These are phyloP conservation scores for Tetrapisispora arboricola DNA, from an alignment of 805 yeast genomes.

Conservation along the genomic window DNA sequence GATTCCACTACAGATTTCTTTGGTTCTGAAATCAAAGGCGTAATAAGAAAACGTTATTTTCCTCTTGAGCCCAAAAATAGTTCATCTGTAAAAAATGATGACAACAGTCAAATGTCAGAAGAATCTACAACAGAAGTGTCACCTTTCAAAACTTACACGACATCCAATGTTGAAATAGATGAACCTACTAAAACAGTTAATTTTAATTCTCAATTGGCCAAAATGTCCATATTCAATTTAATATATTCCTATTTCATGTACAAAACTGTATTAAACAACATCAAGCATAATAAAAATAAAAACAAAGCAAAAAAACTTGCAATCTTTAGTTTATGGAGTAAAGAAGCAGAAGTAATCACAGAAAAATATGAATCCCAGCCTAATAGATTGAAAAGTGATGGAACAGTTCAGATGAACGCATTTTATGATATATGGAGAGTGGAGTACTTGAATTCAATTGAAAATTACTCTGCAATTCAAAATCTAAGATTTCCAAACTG, in stretches of 20 bases:
- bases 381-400: too few relatives aligned
- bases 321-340: slow-evolving; percentile 8
- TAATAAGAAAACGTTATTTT: too few relatives aligned
- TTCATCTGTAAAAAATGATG: background rate
- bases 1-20: background rate
- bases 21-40: background rate
- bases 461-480: slow-evolving; percentile 11
- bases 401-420: slow-evolving; percentile 4
- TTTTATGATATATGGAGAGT: slow-evolving; percentile 21
- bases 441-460: slow-evolving; percentile 9
- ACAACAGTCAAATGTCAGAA: background rate
- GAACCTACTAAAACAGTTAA: slow-evolving; percentile 7
- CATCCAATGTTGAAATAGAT: slow-evolving; percentile 2
- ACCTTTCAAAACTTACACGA: slow-evolving; percentile 5
- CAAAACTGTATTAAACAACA: slow-evolving; percentile 8
- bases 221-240: slow-evolving; percentile 22
- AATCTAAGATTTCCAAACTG: slow-evolving; percentile 23
- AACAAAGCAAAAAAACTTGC: background rate
- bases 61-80: background rate
- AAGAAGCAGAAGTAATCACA: slow-evolving; percentile 5
- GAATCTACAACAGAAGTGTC: background rate
- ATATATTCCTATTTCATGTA: slow-evolving; percentile 21
- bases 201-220: slow-evolving; percentile 12
- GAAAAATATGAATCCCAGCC: background rate
- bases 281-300: background rate